Base-by-base conservation (phyloP, 345 rosid species). In the Murraya koenigii region DNA sequence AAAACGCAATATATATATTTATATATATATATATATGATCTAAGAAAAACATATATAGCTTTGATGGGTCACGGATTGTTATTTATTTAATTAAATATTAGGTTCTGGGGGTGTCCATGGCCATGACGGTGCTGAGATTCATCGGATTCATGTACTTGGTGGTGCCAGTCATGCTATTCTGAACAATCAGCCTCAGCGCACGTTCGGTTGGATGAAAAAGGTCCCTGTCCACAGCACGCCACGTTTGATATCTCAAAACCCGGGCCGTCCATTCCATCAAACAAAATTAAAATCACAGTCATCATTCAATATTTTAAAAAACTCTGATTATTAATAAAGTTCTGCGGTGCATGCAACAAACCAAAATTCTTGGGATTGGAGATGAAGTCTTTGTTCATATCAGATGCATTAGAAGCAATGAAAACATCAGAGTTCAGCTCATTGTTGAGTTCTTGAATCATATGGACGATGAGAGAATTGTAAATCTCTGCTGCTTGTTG, bases 201-300 rank as follows among this genome's bases (percentile, higher is more conserved):
- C 72, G 92, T 80, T 95, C 97, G 0, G 95, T 70, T 4, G 95
- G 98, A 71, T 93, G 98, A 79, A 90, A 95, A 30, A 0, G 91
- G 97, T 25, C 98, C 98, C 83, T 95, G 98, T 2, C 98, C 98
- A 35, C 98, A 95, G 54, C 98, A 93, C 5, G 98, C 98, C 38
- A 88, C 75, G 73, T 90, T 86, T 0, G 98, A 88, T 26, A 95
- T 90, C 36, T 62, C 75, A 83, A 93, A 93, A 70, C 98, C 98
- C 93, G 87, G 80, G 33, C 4, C 72, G 33, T 8, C 59, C n/a
- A 47, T 30, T 4, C 59, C 35, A 47, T 69, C 14, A 47, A 7
- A 69, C 3, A 69, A 10, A 67, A 39, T n/a, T 15, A 38, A 8
- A 23, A 9, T 5, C 8, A 5, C 6, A 19, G 11, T n/a, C 19